These are phyloP conservation scores for Pyrenophora tritici-repentis DNA, from an alignment of 2,329 filamentous ascomycete genomes.

Conservation along the genomic window DNA sequence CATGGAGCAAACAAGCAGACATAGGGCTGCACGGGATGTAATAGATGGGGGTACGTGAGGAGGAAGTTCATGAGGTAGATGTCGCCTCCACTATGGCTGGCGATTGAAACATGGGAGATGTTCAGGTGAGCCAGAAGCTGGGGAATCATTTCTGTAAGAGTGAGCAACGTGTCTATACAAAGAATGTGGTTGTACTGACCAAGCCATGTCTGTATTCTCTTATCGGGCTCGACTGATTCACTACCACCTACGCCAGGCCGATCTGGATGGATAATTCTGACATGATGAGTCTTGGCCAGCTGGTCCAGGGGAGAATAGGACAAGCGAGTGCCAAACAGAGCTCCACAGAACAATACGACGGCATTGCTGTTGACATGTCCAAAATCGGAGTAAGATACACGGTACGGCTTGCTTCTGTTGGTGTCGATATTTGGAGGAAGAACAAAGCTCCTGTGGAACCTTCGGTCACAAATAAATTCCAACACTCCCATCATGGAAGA, in stretches of 20 bases:
- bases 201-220: slow-evolving; percentile 35
- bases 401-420: slow-evolving; percentile 23
- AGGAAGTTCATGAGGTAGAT: slow-evolving; percentile 39
- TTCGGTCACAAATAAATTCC: slow-evolving; percentile 37
- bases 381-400: slow-evolving; percentile 39
- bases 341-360: slow-evolving; percentile 39
- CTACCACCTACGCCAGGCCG: slow-evolving; percentile 38
- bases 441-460: slow-evolving; percentile 32
- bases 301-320: slow-evolving; percentile 35
- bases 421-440: slow-evolving; percentile 30
- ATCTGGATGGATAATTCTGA: slow-evolving; percentile 40
- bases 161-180: background rate
- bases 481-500: slow-evolving; percentile 21
- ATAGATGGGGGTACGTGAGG: slow-evolving; percentile 31
- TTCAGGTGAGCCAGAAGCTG: slow-evolving; percentile 34
- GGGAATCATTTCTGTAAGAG: slow-evolving; percentile 34
- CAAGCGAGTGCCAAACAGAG: slow-evolving; percentile 32
- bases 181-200: slow-evolving; percentile 12
- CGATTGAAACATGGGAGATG: slow-evolving; percentile 37
- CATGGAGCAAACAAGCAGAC: slow-evolving; percentile 41
- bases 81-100: slow-evolving; percentile 40
- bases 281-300: slow-evolving; percentile 30
- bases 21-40: slow-evolving; percentile 35
- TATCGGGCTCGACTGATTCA: slow-evolving; percentile 29
- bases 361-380: slow-evolving; percentile 34